Evolutionary conservation across 495 filamentous ascomycete genomes (phyloP).

Genomic region (Glonium stellatum): DNA sequence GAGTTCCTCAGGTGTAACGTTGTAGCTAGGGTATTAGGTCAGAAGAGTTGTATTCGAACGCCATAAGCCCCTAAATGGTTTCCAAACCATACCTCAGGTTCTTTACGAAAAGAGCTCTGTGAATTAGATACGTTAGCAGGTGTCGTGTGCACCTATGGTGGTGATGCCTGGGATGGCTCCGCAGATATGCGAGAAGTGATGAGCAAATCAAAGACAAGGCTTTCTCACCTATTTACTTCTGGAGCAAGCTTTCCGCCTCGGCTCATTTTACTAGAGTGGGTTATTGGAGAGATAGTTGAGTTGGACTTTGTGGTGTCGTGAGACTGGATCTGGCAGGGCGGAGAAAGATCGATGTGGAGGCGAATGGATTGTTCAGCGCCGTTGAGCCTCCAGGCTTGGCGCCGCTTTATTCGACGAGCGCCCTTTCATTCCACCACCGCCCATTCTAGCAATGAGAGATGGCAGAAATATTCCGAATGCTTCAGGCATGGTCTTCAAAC

Average conservation of each 20-base stretch:
- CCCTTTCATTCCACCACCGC: too few species aligned
- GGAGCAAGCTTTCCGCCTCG: slow-evolving; percentile 83
- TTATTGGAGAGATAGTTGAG: not conserved
- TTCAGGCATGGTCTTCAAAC: too few species aligned
- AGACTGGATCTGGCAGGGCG: not conserved
- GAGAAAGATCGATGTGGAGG: not conserved
- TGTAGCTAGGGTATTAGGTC: slow-evolving; percentile 58
- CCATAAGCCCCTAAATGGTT: not conserved
- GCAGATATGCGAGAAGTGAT: slow-evolving; percentile 4
- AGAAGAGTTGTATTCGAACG: slow-evolving; percentile 17
- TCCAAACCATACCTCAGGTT: slow-evolving; percentile 69
- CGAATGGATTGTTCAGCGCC: not conserved
- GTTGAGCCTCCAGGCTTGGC: too few species aligned
- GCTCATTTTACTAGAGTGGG: slow-evolving; percentile 50
- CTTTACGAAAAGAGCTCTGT: slow-evolving; percentile 94
- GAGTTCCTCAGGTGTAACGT: slow-evolving; percentile 87
- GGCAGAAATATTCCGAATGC: too few species aligned
- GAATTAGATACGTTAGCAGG: slow-evolving; percentile 29
- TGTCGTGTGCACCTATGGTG: slow-evolving; percentile 11
- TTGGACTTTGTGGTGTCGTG: not conserved
- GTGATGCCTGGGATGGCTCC: not conserved
- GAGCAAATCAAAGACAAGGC: slow-evolving; percentile 21
- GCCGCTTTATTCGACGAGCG: too few species aligned
- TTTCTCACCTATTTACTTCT: slow-evolving; percentile 84
- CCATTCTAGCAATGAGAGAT: too few species aligned